Conservation (phyloP, 345 rosid genomes). For the Rhodomyrtus tomentosa region DNA sequence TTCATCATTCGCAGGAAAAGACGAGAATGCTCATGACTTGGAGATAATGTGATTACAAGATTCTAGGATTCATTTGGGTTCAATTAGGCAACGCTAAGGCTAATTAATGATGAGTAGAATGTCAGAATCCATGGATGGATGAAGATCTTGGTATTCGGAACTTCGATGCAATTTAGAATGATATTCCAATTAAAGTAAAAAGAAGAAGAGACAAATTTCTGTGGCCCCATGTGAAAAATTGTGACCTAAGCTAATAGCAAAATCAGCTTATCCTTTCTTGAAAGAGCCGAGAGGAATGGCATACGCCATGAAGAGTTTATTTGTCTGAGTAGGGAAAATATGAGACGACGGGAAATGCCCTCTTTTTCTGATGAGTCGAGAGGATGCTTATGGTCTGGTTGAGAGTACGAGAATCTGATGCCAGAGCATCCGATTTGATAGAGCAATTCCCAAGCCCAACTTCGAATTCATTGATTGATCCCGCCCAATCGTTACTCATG, state of each 20-base stretch:
- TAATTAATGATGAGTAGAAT: not conserved
- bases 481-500: no score
- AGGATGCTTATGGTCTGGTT: not conserved
- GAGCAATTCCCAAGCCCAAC: no score
- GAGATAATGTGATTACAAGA: not conserved
- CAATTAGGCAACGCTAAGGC: not conserved
- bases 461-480: no score
- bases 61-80: not conserved
- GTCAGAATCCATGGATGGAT: not conserved
- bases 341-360: not conserved
- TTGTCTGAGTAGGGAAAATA: not conserved
- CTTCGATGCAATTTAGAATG: not conserved
- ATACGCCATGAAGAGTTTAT: not conserved
- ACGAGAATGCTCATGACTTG: not conserved
- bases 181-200: not conserved
- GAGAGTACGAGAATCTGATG: not conserved
- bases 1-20: not conserved
- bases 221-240: not conserved
- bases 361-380: not conserved
- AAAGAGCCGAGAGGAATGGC: not conserved
- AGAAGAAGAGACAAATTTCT: not conserved
- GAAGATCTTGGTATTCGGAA: not conserved
- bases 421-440: no score
- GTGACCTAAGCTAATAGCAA: not conserved
- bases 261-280: not conserved